A percentile compares a stretch with the other conserved stretches of the same genome.
Evolutionary conservation across 106 monocot species (phyloP).

Genomic region (Acorus calamus): DNA sequence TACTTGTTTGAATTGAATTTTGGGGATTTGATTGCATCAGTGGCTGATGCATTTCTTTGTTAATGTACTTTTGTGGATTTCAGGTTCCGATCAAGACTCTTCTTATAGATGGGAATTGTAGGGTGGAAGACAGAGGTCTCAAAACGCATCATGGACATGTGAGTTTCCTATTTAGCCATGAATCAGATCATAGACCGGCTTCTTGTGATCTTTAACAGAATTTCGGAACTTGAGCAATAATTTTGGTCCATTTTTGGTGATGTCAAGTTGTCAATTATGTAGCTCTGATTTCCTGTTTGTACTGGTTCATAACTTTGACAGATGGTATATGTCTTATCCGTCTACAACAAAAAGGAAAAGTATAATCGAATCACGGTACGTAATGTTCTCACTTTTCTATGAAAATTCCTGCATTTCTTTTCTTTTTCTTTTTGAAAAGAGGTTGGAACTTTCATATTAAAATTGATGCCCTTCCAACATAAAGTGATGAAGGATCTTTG

Average conservation of each 20-base stretch:
- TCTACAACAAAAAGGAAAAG: slow-evolving; percentile 94
- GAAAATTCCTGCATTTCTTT: not conserved
- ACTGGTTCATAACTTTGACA: slow-evolving; percentile 14
- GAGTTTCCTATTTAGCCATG: slow-evolving; percentile 6
- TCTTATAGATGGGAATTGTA: slow-evolving; percentile 85
- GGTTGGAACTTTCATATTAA: too few species aligned
- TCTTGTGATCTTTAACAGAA: not conserved
- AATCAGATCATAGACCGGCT: too few species aligned
- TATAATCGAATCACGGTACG: slow-evolving; percentile 63
- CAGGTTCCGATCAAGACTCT: slow-evolving; percentile 79
- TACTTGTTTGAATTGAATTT: not conserved
- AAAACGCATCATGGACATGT: slow-evolving; percentile 91
- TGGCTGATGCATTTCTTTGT: too few species aligned
- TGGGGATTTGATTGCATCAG: slow-evolving; percentile 5
- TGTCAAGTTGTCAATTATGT: not conserved
- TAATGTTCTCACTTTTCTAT: not conserved
- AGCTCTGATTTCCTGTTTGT: not conserved
- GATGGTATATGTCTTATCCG: slow-evolving; percentile 78
- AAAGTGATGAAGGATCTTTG: too few species aligned
- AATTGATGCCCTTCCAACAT: too few species aligned
- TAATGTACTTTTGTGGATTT: not conserved
- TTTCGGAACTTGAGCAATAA: not conserved
- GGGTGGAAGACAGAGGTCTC: slow-evolving; percentile 91
- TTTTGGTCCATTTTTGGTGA: not conserved
- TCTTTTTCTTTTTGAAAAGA: not conserved